phyloP scores from a whole-genome alignment of 2,329 filamentous ascomycete species.

The Aureobasidium zeae region DNA sequence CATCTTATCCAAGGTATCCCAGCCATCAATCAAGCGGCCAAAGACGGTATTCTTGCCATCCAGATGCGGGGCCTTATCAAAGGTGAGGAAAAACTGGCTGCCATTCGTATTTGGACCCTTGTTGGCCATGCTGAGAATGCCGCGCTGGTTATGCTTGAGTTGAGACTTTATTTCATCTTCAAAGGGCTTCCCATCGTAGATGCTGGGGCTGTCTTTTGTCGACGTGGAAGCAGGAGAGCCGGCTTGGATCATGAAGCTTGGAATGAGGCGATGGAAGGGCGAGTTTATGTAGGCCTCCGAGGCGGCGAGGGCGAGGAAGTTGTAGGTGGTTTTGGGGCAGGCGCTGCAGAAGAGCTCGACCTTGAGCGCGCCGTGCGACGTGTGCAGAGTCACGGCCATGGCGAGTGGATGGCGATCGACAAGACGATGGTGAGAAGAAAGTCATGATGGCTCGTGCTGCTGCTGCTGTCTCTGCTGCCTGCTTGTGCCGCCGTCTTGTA shows the following conservation, averaged over 20 bases:
- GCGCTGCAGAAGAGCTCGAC: slow-evolving; percentile 93
- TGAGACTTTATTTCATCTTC: slow-evolving; percentile 69
- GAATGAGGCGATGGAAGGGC: slow-evolving; percentile 71
- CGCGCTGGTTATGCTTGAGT: slow-evolving; percentile 84
- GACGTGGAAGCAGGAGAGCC: slow-evolving; percentile 46
- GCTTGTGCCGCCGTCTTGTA: too few relatives aligned
- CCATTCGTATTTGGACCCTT: slow-evolving; percentile 88
- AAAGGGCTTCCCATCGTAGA: slow-evolving; percentile 61
- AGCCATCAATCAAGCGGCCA: slow-evolving; percentile 55
- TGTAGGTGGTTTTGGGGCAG: slow-evolving; percentile 83
- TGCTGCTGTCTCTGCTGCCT: neutral
- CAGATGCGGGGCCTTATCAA: slow-evolving; percentile 68
- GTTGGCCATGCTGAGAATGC: slow-evolving; percentile 93
- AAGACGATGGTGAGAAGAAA: neutral
- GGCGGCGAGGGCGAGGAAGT: slow-evolving; percentile 80
- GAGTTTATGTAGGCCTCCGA: slow-evolving; percentile 67
- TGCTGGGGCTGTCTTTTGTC: slow-evolving; percentile 47
- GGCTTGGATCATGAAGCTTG: slow-evolving; percentile 71
- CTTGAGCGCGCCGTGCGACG: slow-evolving; percentile 81
- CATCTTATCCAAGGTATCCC: slow-evolving; percentile 58
- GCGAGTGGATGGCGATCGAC: neutral
- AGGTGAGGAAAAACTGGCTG: slow-evolving; percentile 75
- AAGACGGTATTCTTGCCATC: slow-evolving; percentile 82
- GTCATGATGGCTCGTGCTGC: slow-evolving; percentile 4
- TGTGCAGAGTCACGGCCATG: slow-evolving; percentile 61